Percentiles rank a stretch among this genome's conserved stretches.
Conservation (phyloP, 306 rosid genomes). For the Citrullus amarus region DNA sequence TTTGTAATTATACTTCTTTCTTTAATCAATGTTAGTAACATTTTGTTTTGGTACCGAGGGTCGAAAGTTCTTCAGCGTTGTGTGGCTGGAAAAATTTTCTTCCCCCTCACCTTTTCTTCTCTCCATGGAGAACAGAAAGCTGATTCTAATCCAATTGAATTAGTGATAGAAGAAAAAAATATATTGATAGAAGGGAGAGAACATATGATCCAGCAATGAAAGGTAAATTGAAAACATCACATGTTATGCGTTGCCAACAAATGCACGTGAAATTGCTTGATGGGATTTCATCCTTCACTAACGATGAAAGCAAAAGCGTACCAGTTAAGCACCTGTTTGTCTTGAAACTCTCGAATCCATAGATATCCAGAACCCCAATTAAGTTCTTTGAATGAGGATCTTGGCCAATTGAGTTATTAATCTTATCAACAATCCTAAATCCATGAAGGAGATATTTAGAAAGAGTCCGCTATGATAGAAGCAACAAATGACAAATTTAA, state of each 20-base stretch:
- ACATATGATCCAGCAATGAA: not conserved
- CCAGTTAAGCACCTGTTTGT: conserved; percentile 92
- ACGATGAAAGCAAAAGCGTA: conserved; percentile 40
- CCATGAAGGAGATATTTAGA: conserved; percentile 11
- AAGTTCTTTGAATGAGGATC: conserved; percentile 62
- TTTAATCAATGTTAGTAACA: not conserved
- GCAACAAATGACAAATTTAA: not conserved
- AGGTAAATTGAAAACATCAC: not conserved
- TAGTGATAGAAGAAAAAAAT: too few relatives aligned
- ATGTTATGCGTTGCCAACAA: not conserved
- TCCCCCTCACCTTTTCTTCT: not conserved
- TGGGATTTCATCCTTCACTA: conserved; percentile 23
- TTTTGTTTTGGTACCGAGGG: not conserved
- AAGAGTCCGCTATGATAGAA: not conserved
- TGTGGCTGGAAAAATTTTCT: not conserved
- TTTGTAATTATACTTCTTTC: not conserved
- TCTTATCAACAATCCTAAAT: conserved; percentile 81
- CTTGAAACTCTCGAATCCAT: conserved; percentile 99
- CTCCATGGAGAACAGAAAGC: not conserved
- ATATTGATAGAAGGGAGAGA: not conserved
- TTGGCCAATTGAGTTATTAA: conserved; percentile 88
- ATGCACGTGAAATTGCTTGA: not conserved
- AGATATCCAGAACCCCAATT: conserved; percentile 95
- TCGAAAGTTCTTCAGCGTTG: not conserved
- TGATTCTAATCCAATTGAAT: not conserved